These are phyloP conservation scores for Neurospora hispaniola DNA, from an alignment of 495 filamentous ascomycete species.

Conservation along the genomic window DNA sequence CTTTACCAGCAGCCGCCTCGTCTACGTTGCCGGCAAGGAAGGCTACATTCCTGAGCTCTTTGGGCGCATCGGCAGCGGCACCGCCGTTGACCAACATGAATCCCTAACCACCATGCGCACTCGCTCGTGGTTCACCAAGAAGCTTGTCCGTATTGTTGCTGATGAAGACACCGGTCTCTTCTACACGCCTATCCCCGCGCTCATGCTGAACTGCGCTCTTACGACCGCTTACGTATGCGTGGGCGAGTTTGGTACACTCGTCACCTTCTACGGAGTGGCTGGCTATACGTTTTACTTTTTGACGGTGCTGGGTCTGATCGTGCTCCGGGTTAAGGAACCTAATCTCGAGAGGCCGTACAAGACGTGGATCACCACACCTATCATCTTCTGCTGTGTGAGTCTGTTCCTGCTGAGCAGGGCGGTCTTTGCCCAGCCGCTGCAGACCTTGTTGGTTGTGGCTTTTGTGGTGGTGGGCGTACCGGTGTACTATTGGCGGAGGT, in stretches of 20 bases:
- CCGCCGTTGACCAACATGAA: conserved; percentile 22
- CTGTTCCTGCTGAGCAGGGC: conserved; percentile 82
- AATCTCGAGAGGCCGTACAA: conserved; percentile 78
- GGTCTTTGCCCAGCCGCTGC: conserved; percentile 78
- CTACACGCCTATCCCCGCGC: conserved; percentile 84
- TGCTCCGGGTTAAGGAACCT: conserved; percentile 82
- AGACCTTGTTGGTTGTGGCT: conserved; percentile 73
- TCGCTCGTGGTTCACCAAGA: conserved; percentile 47
- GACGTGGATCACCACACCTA: conserved; percentile 93
- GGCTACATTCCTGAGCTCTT: conserved; percentile 83
- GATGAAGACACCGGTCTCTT: conserved; percentile 53
- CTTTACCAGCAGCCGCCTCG: conserved; percentile 83
- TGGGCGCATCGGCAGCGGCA: conserved; percentile 67
- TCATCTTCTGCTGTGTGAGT: conserved; percentile 97
- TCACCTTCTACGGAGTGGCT: conserved; percentile 95
- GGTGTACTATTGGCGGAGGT: conserved; percentile 79
- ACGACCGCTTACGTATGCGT: conserved; percentile 68
- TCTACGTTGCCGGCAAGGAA: conserved; percentile 92
- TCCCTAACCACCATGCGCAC: conserved; percentile 38
- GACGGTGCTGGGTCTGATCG: conserved; percentile 85
- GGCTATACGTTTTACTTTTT: conserved; percentile 96
- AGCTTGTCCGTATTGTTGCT: conserved; percentile 47
- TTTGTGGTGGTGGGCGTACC: conserved; percentile 79
- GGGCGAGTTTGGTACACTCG: conserved; percentile 81
- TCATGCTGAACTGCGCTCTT: conserved; percentile 65